Conservation (phyloP, 2,329 filamentous ascomycete species). For the Pseudonectria foliicola region DNA sequence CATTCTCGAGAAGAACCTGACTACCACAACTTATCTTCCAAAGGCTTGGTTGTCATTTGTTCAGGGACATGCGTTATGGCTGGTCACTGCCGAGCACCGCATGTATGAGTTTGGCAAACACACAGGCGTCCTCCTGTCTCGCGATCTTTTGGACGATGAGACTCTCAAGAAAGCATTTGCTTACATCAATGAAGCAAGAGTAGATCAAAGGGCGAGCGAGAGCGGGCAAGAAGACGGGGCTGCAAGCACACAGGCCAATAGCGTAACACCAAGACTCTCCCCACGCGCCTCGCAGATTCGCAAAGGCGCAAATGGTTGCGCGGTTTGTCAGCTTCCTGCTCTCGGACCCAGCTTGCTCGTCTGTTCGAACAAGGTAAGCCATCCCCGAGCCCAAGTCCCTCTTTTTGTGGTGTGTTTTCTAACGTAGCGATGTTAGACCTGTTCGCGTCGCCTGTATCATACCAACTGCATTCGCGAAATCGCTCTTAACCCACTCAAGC, state of each 20-base stretch:
- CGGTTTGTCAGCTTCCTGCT: constrained; percentile 41
- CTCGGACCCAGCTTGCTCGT: constrained; percentile 40
- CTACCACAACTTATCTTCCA: constrained; percentile 45
- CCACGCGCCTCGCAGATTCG: constrained; percentile 30
- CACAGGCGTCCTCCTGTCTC: constrained; percentile 41
- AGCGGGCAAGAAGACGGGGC: constrained; percentile 7
- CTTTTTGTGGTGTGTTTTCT: too few species aligned
- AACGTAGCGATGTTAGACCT: constrained; percentile 28
- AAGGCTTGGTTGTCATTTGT: constrained; percentile 46
- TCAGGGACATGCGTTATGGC: constrained; percentile 43
- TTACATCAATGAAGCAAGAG: constrained; percentile 37
- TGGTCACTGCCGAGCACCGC: constrained; percentile 40
- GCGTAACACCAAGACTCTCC: constrained; percentile 19
- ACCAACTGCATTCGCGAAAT: constrained; percentile 35
- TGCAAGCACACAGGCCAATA: constrained; percentile 7
- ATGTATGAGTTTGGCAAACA: constrained; percentile 51
- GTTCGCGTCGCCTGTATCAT: constrained; percentile 41
- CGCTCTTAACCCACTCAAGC: constrained; percentile 29
- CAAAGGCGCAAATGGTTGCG: constrained; percentile 39
- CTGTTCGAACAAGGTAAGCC: constrained; percentile 45
- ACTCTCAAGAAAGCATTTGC: constrained; percentile 36
- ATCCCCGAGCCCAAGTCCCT: too few species aligned
- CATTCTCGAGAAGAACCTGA: constrained; percentile 43
- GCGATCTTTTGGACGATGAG: constrained; percentile 38
- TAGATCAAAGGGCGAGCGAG: constrained; percentile 12